These are phyloP conservation scores for Fusarium abutilonis DNA, from an alignment of 2,329 filamentous ascomycete species.

Conservation along the genomic window DNA sequence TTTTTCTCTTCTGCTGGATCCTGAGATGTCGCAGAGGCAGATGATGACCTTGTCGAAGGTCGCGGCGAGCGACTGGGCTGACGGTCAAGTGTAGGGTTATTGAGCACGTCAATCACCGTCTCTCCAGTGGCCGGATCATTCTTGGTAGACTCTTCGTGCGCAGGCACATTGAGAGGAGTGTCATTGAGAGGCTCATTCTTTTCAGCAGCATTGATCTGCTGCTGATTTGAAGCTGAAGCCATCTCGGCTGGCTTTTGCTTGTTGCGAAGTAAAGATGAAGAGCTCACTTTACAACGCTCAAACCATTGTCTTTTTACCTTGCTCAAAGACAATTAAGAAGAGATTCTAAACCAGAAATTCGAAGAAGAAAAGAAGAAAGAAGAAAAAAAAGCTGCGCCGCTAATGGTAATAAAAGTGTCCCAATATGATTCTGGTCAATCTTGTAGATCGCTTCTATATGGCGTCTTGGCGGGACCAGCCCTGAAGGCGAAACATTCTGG, in stretches of 20 bases:
- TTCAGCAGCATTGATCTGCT: conserved; percentile 4
- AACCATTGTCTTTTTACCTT: background rate
- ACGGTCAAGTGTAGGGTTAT: conserved; percentile 7
- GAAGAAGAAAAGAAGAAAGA: conserved; percentile 1
- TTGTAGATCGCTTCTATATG: background rate
- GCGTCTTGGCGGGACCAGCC: conserved; percentile 9
- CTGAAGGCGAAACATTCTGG: conserved; percentile 14
- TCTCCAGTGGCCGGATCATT: conserved; percentile 6
- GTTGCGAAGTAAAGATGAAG: conserved; percentile 1
- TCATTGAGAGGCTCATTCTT: background rate
- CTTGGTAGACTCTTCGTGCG: background rate
- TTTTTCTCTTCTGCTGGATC: conserved; percentile 1
- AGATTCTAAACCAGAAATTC: background rate
- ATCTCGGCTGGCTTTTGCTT: conserved; percentile 19
- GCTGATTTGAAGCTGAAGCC: conserved; percentile 14
- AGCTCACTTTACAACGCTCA: background rate
- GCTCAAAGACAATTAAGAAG: background rate
- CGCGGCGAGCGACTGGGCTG: conserved; percentile 18
- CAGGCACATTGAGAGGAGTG: background rate
- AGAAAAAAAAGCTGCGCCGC: background rate
- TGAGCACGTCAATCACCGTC: conserved; percentile 7
- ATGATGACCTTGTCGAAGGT: conserved; percentile 23
- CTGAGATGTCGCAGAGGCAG: conserved; percentile 21
- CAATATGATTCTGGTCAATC: background rate
- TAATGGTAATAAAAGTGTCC: background rate